Percentiles rank a stretch among this genome's conserved stretches.
Conservation (phyloP, 2,329 filamentous ascomycete genomes). For the Fusarium chuoi region DNA sequence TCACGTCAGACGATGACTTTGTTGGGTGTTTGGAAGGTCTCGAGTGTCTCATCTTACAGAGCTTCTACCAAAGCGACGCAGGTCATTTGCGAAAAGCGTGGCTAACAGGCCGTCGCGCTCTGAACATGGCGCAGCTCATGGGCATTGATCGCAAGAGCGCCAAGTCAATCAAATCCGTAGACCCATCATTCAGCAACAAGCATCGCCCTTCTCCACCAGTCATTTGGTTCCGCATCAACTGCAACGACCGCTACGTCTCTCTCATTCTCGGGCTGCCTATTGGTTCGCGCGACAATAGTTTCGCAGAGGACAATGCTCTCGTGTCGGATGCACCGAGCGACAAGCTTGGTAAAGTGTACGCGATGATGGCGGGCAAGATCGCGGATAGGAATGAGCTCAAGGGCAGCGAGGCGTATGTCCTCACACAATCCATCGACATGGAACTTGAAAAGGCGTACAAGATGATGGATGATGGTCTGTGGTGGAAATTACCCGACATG, state of each 20-base stretch:
- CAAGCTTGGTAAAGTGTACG: constrained; percentile 57
- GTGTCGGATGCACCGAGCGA: constrained; percentile 52
- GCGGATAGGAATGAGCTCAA: constrained; percentile 57
- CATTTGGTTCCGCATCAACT: constrained; percentile 62
- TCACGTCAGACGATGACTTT: constrained; percentile 63
- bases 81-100: constrained; percentile 66
- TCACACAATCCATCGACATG: constrained; percentile 57
- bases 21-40: constrained; percentile 63
- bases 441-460: constrained; percentile 58
- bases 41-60: constrained; percentile 61
- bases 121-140: constrained; percentile 63
- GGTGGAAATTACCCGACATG: constrained; percentile 58
- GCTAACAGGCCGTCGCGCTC: constrained; percentile 60
- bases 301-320: constrained; percentile 46
- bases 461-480: constrained; percentile 54
- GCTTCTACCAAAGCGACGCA: constrained; percentile 61
- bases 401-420: constrained; percentile 51
- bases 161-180: constrained; percentile 51
- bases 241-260: constrained; percentile 61
- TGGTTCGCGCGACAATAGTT: constrained; percentile 54
- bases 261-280: constrained; percentile 62
- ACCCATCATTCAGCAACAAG: constrained; percentile 49
- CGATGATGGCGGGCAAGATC: constrained; percentile 55
- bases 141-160: constrained; percentile 54
- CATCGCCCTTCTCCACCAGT: constrained; percentile 36